Conservation (phyloP, 73 alveolate species). For the Durusdinium trenchii region DNA sequence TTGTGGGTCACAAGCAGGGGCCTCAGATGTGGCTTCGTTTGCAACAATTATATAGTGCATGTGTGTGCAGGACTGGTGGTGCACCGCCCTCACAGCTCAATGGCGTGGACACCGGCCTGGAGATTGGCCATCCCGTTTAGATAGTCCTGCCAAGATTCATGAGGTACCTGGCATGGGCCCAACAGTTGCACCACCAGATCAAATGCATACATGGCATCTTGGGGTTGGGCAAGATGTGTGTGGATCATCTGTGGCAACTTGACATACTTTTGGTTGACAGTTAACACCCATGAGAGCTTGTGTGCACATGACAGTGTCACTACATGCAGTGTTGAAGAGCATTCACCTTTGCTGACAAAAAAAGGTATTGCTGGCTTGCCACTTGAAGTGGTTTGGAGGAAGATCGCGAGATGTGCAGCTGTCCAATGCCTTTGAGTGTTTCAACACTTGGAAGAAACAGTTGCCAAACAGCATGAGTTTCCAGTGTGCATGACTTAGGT, state of each 20-base stretch:
- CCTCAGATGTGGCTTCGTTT: background rate
- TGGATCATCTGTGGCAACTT: background rate
- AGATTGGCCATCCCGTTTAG: background rate
- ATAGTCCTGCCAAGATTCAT: background rate
- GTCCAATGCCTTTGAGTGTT: background rate
- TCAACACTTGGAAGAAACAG: background rate
- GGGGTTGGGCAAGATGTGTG: background rate
- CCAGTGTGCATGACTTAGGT: background rate
- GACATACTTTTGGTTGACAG: background rate
- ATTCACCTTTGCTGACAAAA: background rate
- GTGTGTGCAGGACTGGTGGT: background rate
- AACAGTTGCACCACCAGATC: constrained; percentile 52
- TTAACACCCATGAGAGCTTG: background rate
- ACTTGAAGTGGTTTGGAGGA: constrained; percentile 5
- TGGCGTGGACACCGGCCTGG: constrained; percentile 14
- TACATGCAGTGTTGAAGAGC: background rate
- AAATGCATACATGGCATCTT: constrained; percentile 46
- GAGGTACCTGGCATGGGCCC: constrained; percentile 12
- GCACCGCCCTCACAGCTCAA: background rate
- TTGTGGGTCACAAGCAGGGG: background rate
- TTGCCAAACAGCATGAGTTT: background rate
- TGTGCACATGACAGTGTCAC: background rate
- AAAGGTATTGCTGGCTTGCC: constrained; percentile 19
- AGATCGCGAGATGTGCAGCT: background rate
- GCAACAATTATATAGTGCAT: background rate